These are phyloP conservation scores for Phoma herbarum DNA, from an alignment of 2,329 filamentous ascomycete species.

Conservation along the genomic window DNA sequence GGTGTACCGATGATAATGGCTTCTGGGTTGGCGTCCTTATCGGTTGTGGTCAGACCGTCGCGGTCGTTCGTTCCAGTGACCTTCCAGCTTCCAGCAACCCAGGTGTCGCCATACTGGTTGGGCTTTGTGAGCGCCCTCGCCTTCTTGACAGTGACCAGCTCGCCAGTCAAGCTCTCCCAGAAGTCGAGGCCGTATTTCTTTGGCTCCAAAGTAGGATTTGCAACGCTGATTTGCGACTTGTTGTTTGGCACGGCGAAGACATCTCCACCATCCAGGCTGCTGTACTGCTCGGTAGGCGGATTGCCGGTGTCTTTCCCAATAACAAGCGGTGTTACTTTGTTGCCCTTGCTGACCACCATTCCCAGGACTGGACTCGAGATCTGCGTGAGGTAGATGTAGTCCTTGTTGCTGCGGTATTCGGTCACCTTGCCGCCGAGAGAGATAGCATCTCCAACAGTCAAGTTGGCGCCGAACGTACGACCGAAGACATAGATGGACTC, in stretches of 20 bases:
- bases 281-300: constrained; percentile 70
- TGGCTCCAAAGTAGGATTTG: constrained; percentile 70
- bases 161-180: constrained; percentile 74
- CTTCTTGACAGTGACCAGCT: constrained; percentile 70
- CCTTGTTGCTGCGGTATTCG: constrained; percentile 65
- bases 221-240: constrained; percentile 63
- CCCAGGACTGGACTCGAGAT: constrained; percentile 65
- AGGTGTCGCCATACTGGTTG: constrained; percentile 73
- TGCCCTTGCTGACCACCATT: constrained; percentile 62
- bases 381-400: constrained; percentile 72
- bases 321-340: constrained; percentile 65
- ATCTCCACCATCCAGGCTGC: constrained; percentile 69
- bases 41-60: constrained; percentile 70
- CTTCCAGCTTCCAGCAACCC: constrained; percentile 72
- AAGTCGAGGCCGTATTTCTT: constrained; percentile 73
- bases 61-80: constrained; percentile 69
- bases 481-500: constrained; percentile 73
- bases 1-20: constrained; percentile 71
- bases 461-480: constrained; percentile 58
- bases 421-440: constrained; percentile 67
- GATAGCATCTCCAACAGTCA: constrained; percentile 70
- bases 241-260: constrained; percentile 73
- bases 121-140: constrained; percentile 67
- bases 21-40: constrained; percentile 72
- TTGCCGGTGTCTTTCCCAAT: constrained; percentile 66